phyloP scores from a whole-genome alignment of 2,329 filamentous ascomycete genomes.

The Cytospora schulzeri region DNA sequence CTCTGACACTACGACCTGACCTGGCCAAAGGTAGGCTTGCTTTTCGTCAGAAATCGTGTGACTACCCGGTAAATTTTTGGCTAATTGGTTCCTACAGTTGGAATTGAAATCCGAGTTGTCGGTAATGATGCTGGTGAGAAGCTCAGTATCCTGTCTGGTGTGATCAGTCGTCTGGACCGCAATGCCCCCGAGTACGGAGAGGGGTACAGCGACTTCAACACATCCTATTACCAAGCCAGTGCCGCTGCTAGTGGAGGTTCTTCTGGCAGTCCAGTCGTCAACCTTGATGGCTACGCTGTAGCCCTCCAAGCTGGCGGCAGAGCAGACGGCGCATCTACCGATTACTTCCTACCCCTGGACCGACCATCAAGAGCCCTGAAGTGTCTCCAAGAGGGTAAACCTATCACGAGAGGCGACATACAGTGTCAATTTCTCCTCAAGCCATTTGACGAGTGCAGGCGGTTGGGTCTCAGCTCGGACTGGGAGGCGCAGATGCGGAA shows the following conservation, averaged over 20 bases:
- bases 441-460: conserved; percentile 93
- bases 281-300: conserved; percentile 88
- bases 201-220: conserved; percentile 96
- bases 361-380: conserved; percentile 84
- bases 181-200: conserved; percentile 93
- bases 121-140: conserved; percentile 99
- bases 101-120: conserved; percentile 92
- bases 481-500: conserved; percentile 86
- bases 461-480: conserved; percentile 79
- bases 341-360: conserved; percentile 95
- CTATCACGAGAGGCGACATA: conserved; percentile 89
- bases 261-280: conserved; percentile 97
- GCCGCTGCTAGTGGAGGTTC: conserved; percentile 95
- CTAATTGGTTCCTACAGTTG: conserved; percentile 56
- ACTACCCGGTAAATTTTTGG: conserved; percentile 1
- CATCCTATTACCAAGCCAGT: conserved; percentile 95
- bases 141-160: conserved; percentile 93
- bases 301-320: conserved; percentile 92
- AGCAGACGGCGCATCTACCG: conserved; percentile 91
- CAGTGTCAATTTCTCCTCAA: conserved; percentile 97
- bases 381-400: conserved; percentile 75
- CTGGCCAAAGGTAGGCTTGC: conserved; percentile 65
- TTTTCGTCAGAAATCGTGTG: conserved; percentile 11
- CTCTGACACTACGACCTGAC: conserved; percentile 80
- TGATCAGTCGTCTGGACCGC: conserved; percentile 92